A percentile compares a stretch with the other conserved stretches of the same genome.
Conservation (phyloP, 768 basidiomycete genomes). For the Hygrophorus pudorinus region DNA sequence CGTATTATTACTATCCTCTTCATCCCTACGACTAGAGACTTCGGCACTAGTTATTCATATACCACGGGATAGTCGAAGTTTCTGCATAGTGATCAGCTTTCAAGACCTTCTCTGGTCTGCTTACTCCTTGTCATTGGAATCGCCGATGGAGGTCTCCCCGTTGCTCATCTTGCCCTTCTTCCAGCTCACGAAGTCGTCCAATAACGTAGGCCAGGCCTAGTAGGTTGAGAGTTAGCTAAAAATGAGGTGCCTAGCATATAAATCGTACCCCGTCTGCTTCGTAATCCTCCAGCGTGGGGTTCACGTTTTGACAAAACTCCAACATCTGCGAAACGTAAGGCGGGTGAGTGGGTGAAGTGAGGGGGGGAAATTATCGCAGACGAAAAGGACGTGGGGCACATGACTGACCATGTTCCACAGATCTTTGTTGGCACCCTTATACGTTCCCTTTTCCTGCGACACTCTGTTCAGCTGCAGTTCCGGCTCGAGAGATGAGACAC, state of each 20-base stretch:
- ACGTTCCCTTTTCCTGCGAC: conserved; percentile 39
- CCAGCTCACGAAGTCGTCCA: conserved; percentile 73
- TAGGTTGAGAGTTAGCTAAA: not conserved
- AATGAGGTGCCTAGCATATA: conserved; percentile 2
- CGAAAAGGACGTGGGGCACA: not conserved
- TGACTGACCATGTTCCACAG: conserved; percentile 71
- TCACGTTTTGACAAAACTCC: conserved; percentile 63
- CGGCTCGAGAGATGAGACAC: conserved; percentile 10
- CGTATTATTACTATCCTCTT: too few species aligned
- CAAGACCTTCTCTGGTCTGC: not conserved
- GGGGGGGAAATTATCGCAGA: not conserved
- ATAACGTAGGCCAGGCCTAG: conserved; percentile 75
- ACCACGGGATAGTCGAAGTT: not conserved
- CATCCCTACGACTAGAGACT: too few species aligned
- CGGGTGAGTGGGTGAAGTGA: not conserved
- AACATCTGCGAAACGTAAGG: conserved; percentile 39
- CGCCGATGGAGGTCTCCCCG: not conserved
- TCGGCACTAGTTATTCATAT: not conserved
- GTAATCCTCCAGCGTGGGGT: conserved; percentile 52
- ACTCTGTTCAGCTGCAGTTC: conserved; percentile 7
- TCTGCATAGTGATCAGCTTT: not conserved
- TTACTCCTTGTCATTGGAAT: not conserved
- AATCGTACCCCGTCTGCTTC: conserved; percentile 63
- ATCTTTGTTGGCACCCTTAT: conserved; percentile 78
- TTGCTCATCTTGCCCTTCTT: conserved; percentile 28